Percentiles rank a stretch among this genome's conserved stretches.
phyloP scores from a whole-genome alignment of 2,329 filamentous ascomycete species.

The Pseudogymnoascus destructans region DNA sequence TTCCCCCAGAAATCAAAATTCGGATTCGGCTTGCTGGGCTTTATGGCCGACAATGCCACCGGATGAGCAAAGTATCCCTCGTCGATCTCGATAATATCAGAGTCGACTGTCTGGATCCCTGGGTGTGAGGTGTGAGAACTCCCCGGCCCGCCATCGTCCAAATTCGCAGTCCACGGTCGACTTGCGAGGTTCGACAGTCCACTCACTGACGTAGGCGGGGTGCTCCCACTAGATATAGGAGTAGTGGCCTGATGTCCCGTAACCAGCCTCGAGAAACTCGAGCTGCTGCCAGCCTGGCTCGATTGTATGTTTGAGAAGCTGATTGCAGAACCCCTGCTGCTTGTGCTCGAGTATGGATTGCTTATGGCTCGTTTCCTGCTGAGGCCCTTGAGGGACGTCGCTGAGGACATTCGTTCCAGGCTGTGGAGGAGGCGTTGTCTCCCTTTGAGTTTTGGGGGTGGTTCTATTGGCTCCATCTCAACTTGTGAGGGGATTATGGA shows the following conservation, averaged over 20 bases:
- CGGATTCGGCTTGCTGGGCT: constrained; percentile 23
- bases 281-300: constrained; percentile 20
- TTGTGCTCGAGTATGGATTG: constrained; percentile 23
- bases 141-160: constrained; percentile 15
- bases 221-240: constrained; percentile 21
- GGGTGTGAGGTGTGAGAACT: constrained; percentile 13
- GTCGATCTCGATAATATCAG: constrained; percentile 20
- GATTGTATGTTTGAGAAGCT: constrained; percentile 22
- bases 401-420: constrained; percentile 27
- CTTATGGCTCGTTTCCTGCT: constrained; percentile 22
- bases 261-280: constrained; percentile 19
- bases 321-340: constrained; percentile 20
- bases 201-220: constrained; percentile 13
- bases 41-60: constrained; percentile 12
- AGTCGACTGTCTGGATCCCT: constrained; percentile 9
- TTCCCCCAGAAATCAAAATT: constrained; percentile 60
- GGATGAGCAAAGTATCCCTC: constrained; percentile 25
- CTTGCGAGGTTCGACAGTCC: neutral
- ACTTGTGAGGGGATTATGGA: neutral
- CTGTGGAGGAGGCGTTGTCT: constrained; percentile 23
- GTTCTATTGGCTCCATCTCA: constrained; percentile 15
- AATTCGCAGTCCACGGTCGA: neutral
- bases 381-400: constrained; percentile 23
- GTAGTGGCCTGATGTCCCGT: constrained; percentile 21
- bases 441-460: constrained; percentile 22